Conservation (phyloP, 768 basidiomycete genomes). For the Xerocomus potaroensis region DNA sequence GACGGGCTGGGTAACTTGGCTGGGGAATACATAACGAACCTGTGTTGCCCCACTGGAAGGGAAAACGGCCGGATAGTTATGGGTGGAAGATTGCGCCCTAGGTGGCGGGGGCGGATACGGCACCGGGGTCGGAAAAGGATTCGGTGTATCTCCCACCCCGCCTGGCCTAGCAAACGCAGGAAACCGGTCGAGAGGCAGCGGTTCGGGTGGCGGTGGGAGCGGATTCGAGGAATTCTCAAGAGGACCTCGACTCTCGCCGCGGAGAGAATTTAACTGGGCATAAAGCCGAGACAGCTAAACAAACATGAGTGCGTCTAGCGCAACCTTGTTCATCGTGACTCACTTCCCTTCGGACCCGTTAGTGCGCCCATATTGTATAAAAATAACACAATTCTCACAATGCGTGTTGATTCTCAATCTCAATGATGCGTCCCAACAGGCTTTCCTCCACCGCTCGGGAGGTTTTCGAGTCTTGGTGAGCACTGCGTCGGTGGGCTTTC, state of each 20-base stretch:
- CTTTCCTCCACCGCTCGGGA: constrained; percentile 35
- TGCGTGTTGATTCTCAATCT: constrained; percentile 29
- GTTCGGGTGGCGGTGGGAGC: constrained; percentile 54
- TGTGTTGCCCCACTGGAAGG: constrained; percentile 12
- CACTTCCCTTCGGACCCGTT: constrained; percentile 25
- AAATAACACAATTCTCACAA: constrained; percentile 19
- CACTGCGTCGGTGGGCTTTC: constrained; percentile 24
- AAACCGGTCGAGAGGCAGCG: constrained; percentile 42
- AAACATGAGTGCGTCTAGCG: constrained; percentile 20
- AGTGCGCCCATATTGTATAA: constrained; percentile 9
- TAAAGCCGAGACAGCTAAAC: constrained; percentile 33
- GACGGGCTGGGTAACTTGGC: constrained; percentile 14
- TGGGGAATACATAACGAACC: constrained; percentile 11
- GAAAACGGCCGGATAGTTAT: constrained; percentile 11
- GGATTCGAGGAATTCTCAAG: constrained; percentile 42
- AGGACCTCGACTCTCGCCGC: constrained; percentile 27
- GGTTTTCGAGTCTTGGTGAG: constrained; percentile 32
- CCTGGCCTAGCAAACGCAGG: constrained; percentile 38
- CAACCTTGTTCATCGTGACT: constrained; percentile 13
- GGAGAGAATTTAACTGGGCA: constrained; percentile 35
- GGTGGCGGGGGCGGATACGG: constrained; percentile 29
- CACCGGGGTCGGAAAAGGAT: constrained; percentile 18
- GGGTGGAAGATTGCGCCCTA: constrained; percentile 12
- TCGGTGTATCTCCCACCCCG: constrained; percentile 16
- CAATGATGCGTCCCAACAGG: constrained; percentile 29